Base-by-base conservation (phyloP, 2,329 filamentous ascomycete species). In the Orbilia javanica region DNA sequence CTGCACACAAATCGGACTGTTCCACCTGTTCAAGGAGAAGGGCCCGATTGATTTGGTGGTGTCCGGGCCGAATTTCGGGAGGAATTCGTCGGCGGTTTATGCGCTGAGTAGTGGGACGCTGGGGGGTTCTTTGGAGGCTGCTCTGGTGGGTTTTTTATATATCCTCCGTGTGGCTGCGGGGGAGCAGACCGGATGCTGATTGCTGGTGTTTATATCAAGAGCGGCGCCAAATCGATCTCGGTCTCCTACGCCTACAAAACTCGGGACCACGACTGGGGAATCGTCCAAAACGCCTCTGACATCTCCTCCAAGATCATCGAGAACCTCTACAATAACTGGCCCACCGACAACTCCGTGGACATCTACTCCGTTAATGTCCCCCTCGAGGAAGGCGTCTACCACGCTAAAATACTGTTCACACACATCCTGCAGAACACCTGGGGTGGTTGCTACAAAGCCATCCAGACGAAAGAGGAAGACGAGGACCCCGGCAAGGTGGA, bases 291-390 rank as follows among this genome's bases (percentile, higher is more conserved):
- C 60, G 94, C 93, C 1, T 93, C 90, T 42, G 86, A 88, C 52
- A 90, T 95, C 81, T 90, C 90, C 25, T 90, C 96, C 25, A 88
- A 88, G 79, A 87, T 98, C 25, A 91, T 97, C 79, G 92, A 97
- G 83, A 89, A 93, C 79, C 86, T 99, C 5, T 90, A 88, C 81
- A 87, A 88, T 60, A 91, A 94, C 82, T 97, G 93, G 92, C 89
- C 86, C 0, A 85, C 86, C 36, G 90, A 90, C 64, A 84, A 86
- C 34, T 88, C 87, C 76, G 90, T 93, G 4, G 93, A 97, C 82
- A 85, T 98, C n/a, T 98, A 97, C 84, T 92, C 89, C 57, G 90
- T 98, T 81, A 98, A 98, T 83, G 91, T 98, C 7, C 95, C 96
- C 20, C 86, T 98, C 10, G 88, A 96, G 13, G 90, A 92, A 76